Evolutionary conservation across 2,329 filamentous ascomycete species (phyloP).

Genomic region (Alternaria gaisen): DNA sequence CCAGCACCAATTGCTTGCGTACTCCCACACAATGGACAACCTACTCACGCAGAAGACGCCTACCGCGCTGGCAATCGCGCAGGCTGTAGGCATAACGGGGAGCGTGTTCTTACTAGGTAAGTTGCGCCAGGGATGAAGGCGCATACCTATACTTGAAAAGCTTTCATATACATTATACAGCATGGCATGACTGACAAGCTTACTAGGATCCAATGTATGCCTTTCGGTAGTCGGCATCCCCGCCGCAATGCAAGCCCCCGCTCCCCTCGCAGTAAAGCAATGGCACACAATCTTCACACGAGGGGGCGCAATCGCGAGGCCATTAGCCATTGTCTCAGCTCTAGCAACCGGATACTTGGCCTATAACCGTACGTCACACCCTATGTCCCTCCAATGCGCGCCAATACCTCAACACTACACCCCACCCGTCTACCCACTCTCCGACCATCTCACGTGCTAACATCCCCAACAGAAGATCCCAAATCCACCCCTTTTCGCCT

Average conservation of each 20-base stretch:
- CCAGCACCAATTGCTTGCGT: neutral
- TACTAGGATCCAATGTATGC: constrained; percentile 10
- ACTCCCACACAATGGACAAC: constrained; percentile 28
- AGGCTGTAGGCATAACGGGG: constrained; percentile 62
- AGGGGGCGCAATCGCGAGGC: constrained; percentile 53
- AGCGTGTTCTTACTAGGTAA: constrained; percentile 58
- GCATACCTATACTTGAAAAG: neutral
- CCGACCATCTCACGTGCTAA: neutral
- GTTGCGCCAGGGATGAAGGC: neutral
- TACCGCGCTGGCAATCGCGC: constrained; percentile 55
- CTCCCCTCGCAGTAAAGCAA: constrained; percentile 64
- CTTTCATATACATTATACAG: neutral
- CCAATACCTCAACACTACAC: constrained; percentile 2
- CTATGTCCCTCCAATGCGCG: neutral
- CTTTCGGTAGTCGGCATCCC: constrained; percentile 60
- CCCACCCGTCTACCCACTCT: neutral
- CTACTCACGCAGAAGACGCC: constrained; percentile 37
- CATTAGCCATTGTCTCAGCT: constrained; percentile 53
- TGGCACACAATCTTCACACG: constrained; percentile 58
- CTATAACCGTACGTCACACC: constrained; percentile 46
- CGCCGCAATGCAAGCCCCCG: constrained; percentile 64
- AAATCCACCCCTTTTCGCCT: constrained; percentile 51
- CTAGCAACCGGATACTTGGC: constrained; percentile 59
- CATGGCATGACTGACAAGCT: neutral
- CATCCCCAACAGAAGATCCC: constrained; percentile 28